Percentiles rank a stretch among this genome's conserved stretches.
phyloP scores from a whole-genome alignment of 176 grass and related monocot genomes.

The Zoysia japonica region DNA sequence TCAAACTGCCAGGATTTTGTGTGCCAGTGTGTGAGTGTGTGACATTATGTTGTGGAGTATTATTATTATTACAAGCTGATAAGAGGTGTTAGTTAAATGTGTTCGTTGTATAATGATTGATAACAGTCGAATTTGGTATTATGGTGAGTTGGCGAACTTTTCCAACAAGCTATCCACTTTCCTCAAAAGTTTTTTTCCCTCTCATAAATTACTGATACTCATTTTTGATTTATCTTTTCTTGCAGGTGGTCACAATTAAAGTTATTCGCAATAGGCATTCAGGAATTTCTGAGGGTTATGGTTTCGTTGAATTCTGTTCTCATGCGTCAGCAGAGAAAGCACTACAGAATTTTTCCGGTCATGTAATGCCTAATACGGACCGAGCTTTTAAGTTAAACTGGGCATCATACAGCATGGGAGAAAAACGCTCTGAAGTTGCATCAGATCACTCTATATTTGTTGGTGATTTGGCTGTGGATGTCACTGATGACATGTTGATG shows the following conservation, averaged over 20 bases:
- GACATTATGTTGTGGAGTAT: not conserved
- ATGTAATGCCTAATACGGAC: conserved; percentile 76
- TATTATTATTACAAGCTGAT: not conserved
- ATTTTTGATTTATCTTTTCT: conserved; percentile 32
- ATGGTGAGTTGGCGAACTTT: too few relatives aligned
- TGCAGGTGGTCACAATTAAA: conserved; percentile 71
- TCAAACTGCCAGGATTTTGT: not conserved
- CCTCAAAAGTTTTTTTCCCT: not conserved
- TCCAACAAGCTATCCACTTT: not conserved
- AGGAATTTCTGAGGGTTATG: conserved; percentile 62
- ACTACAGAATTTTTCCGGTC: conserved; percentile 60
- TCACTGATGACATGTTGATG: conserved; percentile 61
- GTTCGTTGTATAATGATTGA: not conserved
- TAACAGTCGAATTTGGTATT: not conserved
- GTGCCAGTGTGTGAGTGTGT: not conserved
- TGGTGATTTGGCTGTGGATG: conserved; percentile 69
- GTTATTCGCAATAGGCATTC: conserved; percentile 70
- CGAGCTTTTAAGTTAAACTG: conserved; percentile 68
- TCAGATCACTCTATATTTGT: conserved; percentile 75
- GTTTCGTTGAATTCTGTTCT: conserved; percentile 68
- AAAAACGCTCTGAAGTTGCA: conserved; percentile 59
- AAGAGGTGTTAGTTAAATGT: not conserved
- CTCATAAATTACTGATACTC: conserved; percentile 18
- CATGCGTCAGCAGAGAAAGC: conserved; percentile 60
- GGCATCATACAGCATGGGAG: conserved; percentile 73